Evolutionary conservation across 2,329 filamentous ascomycete species (phyloP).

Genomic region (Falciphora oryzae): DNA sequence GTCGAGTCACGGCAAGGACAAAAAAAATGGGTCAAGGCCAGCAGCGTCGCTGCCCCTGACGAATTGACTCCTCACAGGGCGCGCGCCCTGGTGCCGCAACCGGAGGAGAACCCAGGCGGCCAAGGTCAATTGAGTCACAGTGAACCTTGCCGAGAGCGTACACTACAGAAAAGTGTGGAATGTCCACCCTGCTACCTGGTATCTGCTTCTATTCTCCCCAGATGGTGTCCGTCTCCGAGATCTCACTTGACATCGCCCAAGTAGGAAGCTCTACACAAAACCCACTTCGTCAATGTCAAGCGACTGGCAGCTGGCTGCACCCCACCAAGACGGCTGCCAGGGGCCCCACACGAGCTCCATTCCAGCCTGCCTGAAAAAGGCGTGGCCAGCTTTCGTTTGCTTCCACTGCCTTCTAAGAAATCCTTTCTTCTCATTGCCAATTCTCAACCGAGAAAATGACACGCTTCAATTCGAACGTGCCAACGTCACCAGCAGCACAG

Average conservation of each 20-base stretch:
- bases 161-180: no score
- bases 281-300: no score
- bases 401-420: not conserved
- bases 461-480: slow-evolving; percentile 12
- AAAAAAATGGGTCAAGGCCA: not conserved
- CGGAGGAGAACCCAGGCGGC: not conserved
- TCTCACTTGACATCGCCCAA: no score
- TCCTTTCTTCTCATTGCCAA: not conserved
- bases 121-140: not conserved
- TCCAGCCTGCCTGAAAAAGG: not conserved
- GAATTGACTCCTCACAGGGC: not conserved
- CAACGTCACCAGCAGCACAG: slow-evolving; percentile 8
- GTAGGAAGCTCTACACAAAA: no score
- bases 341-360: not conserved
- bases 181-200: no score
- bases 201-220: no score
- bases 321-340: not conserved
- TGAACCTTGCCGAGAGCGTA: not conserved
- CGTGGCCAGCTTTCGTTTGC: no score
- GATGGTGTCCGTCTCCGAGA: no score
- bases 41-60: not conserved
- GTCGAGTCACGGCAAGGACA: not conserved
- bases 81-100: not conserved
- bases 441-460: slow-evolving; percentile 10
- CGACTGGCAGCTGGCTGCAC: not conserved